Conservation (phyloP, 768 basidiomycete genomes). For the Xerocomus spinulosus region DNA sequence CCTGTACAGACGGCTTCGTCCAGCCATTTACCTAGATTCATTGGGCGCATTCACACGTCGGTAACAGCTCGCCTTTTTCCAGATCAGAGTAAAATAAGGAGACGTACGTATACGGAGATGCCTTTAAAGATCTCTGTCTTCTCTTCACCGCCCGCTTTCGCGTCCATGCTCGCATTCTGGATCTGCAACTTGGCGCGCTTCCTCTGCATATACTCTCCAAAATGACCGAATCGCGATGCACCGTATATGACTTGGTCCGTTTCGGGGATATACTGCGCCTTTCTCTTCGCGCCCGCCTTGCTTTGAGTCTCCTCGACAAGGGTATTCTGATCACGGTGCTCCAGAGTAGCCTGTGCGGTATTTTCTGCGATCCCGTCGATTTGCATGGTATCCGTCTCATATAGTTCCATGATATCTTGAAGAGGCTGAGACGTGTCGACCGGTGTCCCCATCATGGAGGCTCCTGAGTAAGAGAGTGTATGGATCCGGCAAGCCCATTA, state of each 20-base stretch:
- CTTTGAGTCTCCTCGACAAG: not conserved
- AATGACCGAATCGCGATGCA: constrained; percentile 74
- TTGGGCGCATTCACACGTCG: not conserved
- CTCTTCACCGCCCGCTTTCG: constrained; percentile 13
- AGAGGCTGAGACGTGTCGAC: not conserved
- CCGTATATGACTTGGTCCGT: constrained; percentile 59
- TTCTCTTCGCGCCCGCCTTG: constrained; percentile 16
- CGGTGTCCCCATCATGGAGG: not conserved
- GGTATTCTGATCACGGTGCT: constrained; percentile 28
- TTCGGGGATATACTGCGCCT: constrained; percentile 14
- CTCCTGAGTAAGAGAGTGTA: constrained; percentile 11
- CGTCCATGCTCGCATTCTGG: constrained; percentile 52
- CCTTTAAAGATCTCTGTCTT: constrained; percentile 63
- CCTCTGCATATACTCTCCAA: constrained; percentile 84
- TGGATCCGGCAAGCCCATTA: not conserved
- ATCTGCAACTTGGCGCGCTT: constrained; percentile 90
- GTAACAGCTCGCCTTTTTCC: not conserved
- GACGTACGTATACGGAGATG: constrained; percentile 77
- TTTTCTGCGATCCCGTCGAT: constrained; percentile 10
- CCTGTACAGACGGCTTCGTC: constrained; percentile 84
- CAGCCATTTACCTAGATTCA: constrained; percentile 76
- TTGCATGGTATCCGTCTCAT: constrained; percentile 6
- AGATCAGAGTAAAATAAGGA: not conserved
- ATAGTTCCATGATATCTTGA: constrained; percentile 33
- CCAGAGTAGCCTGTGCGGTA: constrained; percentile 33